Conservation (phyloP, 2,329 filamentous ascomycete species). For the Fusarium hostae region DNA sequence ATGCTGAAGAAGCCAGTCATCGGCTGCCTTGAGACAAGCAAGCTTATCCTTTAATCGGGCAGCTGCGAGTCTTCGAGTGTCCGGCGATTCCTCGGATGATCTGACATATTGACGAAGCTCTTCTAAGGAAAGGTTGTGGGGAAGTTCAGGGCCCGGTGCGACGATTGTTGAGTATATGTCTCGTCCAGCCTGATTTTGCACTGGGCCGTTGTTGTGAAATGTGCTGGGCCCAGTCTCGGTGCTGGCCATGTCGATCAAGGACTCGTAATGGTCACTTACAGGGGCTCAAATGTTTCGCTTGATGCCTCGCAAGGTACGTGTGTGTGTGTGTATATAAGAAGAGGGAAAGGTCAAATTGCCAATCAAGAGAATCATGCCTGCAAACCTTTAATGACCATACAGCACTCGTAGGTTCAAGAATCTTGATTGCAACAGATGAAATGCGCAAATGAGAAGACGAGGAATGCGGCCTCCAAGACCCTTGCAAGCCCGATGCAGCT, state of each 20-base stretch:
- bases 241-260: no score
- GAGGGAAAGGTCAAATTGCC: not conserved
- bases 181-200: not conserved
- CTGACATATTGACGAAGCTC: not conserved
- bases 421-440: not conserved
- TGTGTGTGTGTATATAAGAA: no score
- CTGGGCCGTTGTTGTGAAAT: not conserved
- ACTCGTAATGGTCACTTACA: no score
- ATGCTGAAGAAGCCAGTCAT: not conserved
- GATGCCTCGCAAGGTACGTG: no score
- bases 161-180: not conserved
- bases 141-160: not conserved
- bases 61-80: not conserved
- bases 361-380: not conserved
- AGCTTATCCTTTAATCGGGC: not conserved
- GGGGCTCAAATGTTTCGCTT: rapidly evolving
- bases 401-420: not conserved
- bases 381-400: not conserved
- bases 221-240: no score
- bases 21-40: not conserved
- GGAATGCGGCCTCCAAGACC: not conserved
- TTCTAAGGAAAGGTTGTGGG: not conserved
- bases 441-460: not conserved
- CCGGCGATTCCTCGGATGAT: not conserved
- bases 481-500: not conserved